Percentiles rank a stretch among this genome's conserved stretches.
These are phyloP conservation scores for Camellia sinensis DNA, from an alignment of 148 eudicot genomes.

Conservation along the genomic window DNA sequence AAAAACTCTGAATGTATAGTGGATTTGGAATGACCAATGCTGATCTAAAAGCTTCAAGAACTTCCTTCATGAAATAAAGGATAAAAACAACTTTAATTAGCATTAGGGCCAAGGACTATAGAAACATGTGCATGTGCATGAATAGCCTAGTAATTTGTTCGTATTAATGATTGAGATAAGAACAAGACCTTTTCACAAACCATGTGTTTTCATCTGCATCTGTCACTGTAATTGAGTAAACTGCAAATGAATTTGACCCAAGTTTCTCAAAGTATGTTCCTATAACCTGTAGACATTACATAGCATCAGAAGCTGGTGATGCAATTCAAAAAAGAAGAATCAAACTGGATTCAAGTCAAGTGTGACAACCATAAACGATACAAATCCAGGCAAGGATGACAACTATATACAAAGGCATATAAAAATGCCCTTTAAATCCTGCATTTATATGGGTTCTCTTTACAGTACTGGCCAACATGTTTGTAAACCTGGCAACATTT, in stretches of 20 bases:
- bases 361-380: not conserved
- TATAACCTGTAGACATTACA: conserved; percentile 49
- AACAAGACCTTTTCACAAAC: conserved; percentile 89
- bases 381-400: no score
- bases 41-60: not conserved
- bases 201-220: conserved; percentile 72
- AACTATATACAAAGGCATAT: not conserved
- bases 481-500: not conserved
- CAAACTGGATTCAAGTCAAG: conserved; percentile 5
- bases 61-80: not conserved
- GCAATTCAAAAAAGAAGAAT: not conserved
- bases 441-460: not conserved
- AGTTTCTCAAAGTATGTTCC: conserved; percentile 92
- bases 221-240: conserved; percentile 89
- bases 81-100: conserved; percentile 8
- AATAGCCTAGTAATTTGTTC: not conserved
- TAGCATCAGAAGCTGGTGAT: conserved; percentile 9
- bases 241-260: conserved; percentile 94
- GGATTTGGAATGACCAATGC: not conserved
- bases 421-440: not conserved
- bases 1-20: not conserved
- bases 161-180: conserved; percentile 8
- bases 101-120: not conserved
- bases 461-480: not conserved
- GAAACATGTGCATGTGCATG: conserved; percentile 14